Evolutionary conservation across 139 green algal species (phyloP).

Genomic region (Coelastrella sp.): DNA sequence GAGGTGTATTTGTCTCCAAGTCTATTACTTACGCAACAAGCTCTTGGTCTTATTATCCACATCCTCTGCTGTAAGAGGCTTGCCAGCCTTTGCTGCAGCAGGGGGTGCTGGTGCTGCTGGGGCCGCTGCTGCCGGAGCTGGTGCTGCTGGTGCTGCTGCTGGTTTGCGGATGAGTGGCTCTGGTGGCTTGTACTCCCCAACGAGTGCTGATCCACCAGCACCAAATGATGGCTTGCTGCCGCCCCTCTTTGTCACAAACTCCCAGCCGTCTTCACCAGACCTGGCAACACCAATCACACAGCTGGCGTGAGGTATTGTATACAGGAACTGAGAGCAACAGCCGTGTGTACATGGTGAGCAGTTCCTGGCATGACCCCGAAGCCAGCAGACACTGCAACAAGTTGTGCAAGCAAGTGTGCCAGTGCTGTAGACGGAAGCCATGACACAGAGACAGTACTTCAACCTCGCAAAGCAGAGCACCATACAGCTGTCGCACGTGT

Average conservation of each 20-base stretch:
- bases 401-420: no score
- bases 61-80: constrained; percentile 57
- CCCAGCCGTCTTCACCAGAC: constrained; percentile 54
- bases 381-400: no score
- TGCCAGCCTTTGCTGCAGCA: constrained; percentile 35
- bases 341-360: no score
- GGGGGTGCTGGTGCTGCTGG: constrained; percentile 11
- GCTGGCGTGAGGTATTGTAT: no score
- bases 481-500: no score
- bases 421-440: no score
- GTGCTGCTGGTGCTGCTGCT: constrained; percentile 34
- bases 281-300: neutral
- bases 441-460: no score
- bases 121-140: constrained; percentile 23
- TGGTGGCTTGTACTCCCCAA: constrained; percentile 60
- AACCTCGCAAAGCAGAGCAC: no score
- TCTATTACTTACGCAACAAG: constrained; percentile 61
- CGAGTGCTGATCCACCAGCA: constrained; percentile 52
- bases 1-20: neutral
- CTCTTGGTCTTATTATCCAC: constrained; percentile 54
- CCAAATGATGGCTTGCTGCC: neutral
- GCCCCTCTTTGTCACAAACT: constrained; percentile 49
- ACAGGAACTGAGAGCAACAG: no score
- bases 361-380: no score
- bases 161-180: constrained; percentile 28